phyloP scores from a whole-genome alignment of 345 rosid genomes.

The Draba incana region DNA sequence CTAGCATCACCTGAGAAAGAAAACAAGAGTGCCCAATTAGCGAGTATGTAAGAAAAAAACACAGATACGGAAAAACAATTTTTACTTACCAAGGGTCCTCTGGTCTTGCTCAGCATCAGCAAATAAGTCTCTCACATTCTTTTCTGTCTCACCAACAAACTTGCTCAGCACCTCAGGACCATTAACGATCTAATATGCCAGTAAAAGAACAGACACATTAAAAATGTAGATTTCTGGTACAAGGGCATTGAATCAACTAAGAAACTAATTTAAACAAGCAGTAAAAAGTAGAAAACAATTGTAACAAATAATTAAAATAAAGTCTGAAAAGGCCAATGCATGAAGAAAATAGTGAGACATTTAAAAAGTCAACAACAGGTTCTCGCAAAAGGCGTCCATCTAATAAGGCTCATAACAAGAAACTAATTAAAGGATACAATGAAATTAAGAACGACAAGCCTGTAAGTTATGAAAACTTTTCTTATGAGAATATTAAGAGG shows the following conservation, averaged over 20 bases:
- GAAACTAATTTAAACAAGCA: constrained; percentile 17
- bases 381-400: neutral
- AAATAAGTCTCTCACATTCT: constrained; percentile 90
- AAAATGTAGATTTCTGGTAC: constrained; percentile 12
- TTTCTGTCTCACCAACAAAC: constrained; percentile 99
- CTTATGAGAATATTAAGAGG: constrained; percentile 4
- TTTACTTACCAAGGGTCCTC: constrained; percentile 65
- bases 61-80: constrained; percentile 22
- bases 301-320: constrained; percentile 1
- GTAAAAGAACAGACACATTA: constrained; percentile 29
- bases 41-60: constrained; percentile 19
- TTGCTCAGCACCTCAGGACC: constrained; percentile 99
- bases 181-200: constrained; percentile 73
- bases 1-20: constrained; percentile 84
- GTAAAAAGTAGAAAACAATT: neutral
- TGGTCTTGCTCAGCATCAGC: constrained; percentile 99
- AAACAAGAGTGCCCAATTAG: constrained; percentile 28
- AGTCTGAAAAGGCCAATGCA: constrained; percentile 2
- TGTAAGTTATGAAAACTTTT: constrained; percentile 10
- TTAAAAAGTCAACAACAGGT: neutral
- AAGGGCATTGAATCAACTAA: constrained; percentile 22
- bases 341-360: constrained; percentile 13
- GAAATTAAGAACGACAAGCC: constrained; percentile 15
- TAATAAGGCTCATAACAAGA: constrained; percentile 4
- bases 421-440: neutral